Percentiles rank a stretch among this genome's conserved stretches.
phyloP scores from a whole-genome alignment of 345 rosid genomes.

The Euphorbia pulcherrima region DNA sequence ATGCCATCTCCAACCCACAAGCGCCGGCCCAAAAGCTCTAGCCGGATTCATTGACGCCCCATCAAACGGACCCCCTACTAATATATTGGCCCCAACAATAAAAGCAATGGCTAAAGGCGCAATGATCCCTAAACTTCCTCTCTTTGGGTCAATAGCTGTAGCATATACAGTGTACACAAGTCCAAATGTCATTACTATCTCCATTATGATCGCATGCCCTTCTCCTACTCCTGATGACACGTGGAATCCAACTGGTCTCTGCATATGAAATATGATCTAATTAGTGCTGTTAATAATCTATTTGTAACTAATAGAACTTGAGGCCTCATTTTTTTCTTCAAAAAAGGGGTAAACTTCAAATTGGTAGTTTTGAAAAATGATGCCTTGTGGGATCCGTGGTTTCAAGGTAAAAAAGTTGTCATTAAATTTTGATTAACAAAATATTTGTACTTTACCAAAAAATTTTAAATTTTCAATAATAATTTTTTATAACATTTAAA shows the following conservation, averaged over 20 bases:
- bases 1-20: slow-evolving; percentile 49
- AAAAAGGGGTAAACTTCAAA: no score
- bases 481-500: no score
- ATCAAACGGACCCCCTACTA: slow-evolving; percentile 47
- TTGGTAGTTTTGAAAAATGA: no score
- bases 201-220: slow-evolving; percentile 38
- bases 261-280: no score
- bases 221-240: slow-evolving; percentile 49
- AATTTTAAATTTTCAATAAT: no score
- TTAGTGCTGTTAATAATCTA: no score
- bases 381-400: no score
- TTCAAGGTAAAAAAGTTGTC: no score
- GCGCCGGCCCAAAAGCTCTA: slow-evolving; percentile 43
- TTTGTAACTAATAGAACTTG: no score
- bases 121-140: slow-evolving; percentile 44
- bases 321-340: no score
- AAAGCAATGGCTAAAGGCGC: slow-evolving; percentile 47
- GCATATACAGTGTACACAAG: slow-evolving; percentile 42
- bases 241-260: slow-evolving; percentile 62
- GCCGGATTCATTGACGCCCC: slow-evolving; percentile 54
- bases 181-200: slow-evolving; percentile 42
- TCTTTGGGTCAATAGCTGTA: slow-evolving; percentile 41
- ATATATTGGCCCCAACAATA: slow-evolving; percentile 36
- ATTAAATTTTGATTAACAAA: no score
- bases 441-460: no score